Evolutionary conservation across 345 rosid genomes (phyloP), one percentile per base, ranked within the genome.

Genomic region (Orychophragmus violaceus): DNA sequence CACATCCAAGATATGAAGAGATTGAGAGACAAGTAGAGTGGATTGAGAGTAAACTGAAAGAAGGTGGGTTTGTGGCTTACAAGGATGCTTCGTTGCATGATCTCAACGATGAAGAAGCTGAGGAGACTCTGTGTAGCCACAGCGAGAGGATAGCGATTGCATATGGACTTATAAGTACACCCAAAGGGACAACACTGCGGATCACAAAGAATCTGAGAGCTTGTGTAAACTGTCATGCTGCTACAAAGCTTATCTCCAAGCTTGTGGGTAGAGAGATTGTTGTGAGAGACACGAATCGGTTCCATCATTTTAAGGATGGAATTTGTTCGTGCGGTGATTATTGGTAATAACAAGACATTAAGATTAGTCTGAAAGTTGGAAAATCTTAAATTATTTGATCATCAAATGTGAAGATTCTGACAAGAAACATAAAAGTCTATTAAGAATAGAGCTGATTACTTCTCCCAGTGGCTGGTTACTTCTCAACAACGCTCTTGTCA

Each of bases 91-190:
- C 81, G 5, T 63, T 82, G 48, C 90, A 84, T 33, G 96, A 86
- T 78, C 70, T 86, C 61, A 77, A 81, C 39, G 57, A 74, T 39
- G 89, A 88, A 74, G 90, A 88, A 75, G 62, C 75, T 8, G 87
- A 74, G 66, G 88, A 86, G 76, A 77, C 77, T 21, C 79, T 86
- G 19, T 86, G 91, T 64, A 82, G 67, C 76, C 91, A 86, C 64
- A 83, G 95, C 51, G 95, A 88, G 61, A 80, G 86, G 75, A 68
- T 84, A 21, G 88, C 91, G 0, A 79, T 86, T 68, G 95, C 89
- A 12, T 85, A 79, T 70, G 89, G 89, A 56, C 78, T 86, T 44
- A 76, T 86, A 9, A 76, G 87, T 72, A 88, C 84, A 22, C 73
- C 73, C 5, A 78, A 77, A 25, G 89, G 88, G 81, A 73, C 83